Base-by-base conservation (phyloP, 495 filamentous ascomycete species). In the Terfezia claveryi region DNA sequence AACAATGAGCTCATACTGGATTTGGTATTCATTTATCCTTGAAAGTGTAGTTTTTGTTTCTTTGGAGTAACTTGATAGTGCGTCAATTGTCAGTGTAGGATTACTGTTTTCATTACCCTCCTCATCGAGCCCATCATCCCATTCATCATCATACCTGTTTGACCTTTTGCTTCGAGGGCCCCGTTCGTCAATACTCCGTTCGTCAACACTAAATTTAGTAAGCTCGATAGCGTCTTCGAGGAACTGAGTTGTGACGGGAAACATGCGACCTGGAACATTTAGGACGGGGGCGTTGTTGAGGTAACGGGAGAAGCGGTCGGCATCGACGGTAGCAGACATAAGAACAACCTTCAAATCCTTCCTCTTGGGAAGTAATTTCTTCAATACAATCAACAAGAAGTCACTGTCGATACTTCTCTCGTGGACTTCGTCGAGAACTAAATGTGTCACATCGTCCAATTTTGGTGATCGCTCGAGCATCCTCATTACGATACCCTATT, bases 311-410 rank as follows among this genome's bases (percentile, higher is more conserved):
- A 98, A 93, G 14, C 79, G 79, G 56, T 89, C 80, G 8, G 91
- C 85, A 66, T 98, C 85, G 9, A 95, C 81, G 3, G 91, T 98
- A 7, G 91, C 91, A 53, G 88, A 94, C 91, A 95, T 98, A 27
- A 98, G 74, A 36, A 98, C 74, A 36, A 98, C 81, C 60, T 81
- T 81, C 50, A 94, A 68, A 50, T 87, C 77, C 51, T 80, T 81
- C 51, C 86, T 73, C 54, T 74, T 74, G 20, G 74, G 59, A 63
- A 94, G 74, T 14, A 95, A 70, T 58, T 87, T 83, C 59, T 85
- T 83, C 23, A 98, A 74, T 2, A 95, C 80, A 57, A 95, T 84
- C 11, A 98, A 71, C 17, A 98, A 72, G 66, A 98, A 95, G 59
- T 98, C 91, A 54, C 85, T 92, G 66, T 95, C 91, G 58, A 98